Evolutionary conservation across 2,329 filamentous ascomycete genomes (phyloP).

Genomic region (Drechslerella dactyloides): DNA sequence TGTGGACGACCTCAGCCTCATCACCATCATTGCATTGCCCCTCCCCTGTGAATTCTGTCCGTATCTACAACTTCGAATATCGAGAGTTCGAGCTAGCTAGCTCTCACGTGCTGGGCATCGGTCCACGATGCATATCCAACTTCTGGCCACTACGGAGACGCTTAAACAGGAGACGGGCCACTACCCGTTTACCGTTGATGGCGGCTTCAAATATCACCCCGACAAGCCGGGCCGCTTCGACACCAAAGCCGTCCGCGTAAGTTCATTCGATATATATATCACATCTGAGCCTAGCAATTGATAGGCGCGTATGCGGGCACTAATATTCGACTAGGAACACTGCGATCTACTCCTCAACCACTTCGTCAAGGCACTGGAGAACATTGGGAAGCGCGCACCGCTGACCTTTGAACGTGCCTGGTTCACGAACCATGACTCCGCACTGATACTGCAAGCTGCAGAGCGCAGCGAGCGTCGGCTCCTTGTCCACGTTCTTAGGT

Average conservation of each 20-base stretch:
- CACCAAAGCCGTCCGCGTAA: slow-evolving; percentile 25
- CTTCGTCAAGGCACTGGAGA: slow-evolving; percentile 35
- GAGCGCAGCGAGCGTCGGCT: slow-evolving; percentile 43
- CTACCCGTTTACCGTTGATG: slow-evolving; percentile 25
- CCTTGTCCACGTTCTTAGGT: slow-evolving; percentile 33
- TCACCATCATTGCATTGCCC: not conserved
- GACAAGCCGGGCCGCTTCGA: slow-evolving; percentile 28
- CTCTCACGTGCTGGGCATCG: not conserved
- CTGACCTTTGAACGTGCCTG: slow-evolving; percentile 38
- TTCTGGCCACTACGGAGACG: slow-evolving; percentile 2
- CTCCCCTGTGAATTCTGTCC: too few relatives aligned
- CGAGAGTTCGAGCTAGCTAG: not conserved
- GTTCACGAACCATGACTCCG: slow-evolving; percentile 28
- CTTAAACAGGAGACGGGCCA: slow-evolving; percentile 22
- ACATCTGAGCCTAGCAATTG: too few relatives aligned
- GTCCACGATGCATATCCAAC: slow-evolving; percentile 29
- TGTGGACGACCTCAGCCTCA: not conserved
- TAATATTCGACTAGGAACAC: slow-evolving; percentile 23
- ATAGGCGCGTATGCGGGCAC: too few relatives aligned
- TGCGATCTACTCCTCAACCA: slow-evolving; percentile 31
- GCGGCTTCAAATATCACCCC: slow-evolving; percentile 28
- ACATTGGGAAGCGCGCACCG: slow-evolving; percentile 28
- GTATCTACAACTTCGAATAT: not conserved
- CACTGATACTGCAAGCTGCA: slow-evolving; percentile 28
- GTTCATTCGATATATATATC: not conserved